Evolutionary conservation across 768 basidiomycete species (phyloP), one percentile per base, ranked within the genome.

Genomic region (Udeniomyces megalosporus): DNA sequence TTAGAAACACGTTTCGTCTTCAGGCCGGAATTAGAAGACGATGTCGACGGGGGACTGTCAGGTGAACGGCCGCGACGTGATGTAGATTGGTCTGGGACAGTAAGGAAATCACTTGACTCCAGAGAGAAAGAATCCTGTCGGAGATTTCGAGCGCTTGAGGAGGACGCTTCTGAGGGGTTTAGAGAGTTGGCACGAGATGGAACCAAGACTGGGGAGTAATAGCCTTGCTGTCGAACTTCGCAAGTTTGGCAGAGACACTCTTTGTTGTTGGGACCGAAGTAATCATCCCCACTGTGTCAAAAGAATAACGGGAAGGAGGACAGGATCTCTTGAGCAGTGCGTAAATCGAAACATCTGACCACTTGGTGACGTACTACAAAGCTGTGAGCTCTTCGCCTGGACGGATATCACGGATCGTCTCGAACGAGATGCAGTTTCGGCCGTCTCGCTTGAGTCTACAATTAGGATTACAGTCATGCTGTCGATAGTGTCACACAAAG

Each of bases 191-290:
- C 6, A 4, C 31, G n/a, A n/a, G 53, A 55, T 1, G 32, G 22
- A n/a, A 4, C 12, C 2, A 32, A 17, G 38, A 8, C 38, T 42
- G 38, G 38, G 38, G 32, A 14, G 42, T 42, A 56, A 28, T 26
- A 44, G 38, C 54, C 54, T 5, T n/a, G 34, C 20, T 38, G 2
- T 2, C 35, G 20, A 12, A 26, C 17, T 38, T 56, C 54, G 54
- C 54, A 56, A 11, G 54, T 42, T 3, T n/a, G 54, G 38, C 54
- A 56, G 54, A 56, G 54, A 20, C 54, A 56, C 44, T 56, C 54
- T 38, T 56, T 56, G 24, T 56, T 56, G 54, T 6, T 3, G 5
- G 38, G 54, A 1, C 54, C 54, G 26, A 56, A 56, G 42, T 56
- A 56, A 26, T 56, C 42, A 22, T 2, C 20, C 17, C 54, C 54